A percentile compares a stretch with the other conserved stretches of the same genome.
These are phyloP conservation scores for Carex kokanica DNA, from an alignment of 176 grass and related monocot genomes.

Conservation along the genomic window DNA sequence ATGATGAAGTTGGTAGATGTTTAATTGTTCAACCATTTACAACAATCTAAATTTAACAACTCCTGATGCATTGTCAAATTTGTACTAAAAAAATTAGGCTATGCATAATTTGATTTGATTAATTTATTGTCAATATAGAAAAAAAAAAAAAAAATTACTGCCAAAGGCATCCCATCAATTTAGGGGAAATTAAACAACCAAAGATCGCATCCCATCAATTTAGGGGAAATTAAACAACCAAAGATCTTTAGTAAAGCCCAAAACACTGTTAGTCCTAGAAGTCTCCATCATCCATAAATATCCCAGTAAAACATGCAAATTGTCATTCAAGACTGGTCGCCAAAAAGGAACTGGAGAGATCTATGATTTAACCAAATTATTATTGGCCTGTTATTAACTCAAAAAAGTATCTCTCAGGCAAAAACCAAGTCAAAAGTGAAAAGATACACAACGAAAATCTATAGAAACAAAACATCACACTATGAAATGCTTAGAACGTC, in stretches of 20 bases:
- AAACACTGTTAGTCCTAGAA: too few relatives aligned
- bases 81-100: background rate
- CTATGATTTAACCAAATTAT: slow-evolving; percentile 22
- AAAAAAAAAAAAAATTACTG: background rate
- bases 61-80: background rate
- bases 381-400: slow-evolving; percentile 27
- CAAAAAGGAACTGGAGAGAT: background rate
- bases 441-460: slow-evolving; percentile 1
- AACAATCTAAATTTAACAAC: background rate
- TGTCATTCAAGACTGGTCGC: background rate
- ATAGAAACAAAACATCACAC: slow-evolving; percentile 18
- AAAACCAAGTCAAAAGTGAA: slow-evolving; percentile 18
- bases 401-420: slow-evolving; percentile 26
- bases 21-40: background rate
- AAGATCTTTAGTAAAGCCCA: background rate
- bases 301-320: background rate
- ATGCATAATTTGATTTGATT: background rate
- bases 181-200: background rate
- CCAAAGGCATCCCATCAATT: background rate
- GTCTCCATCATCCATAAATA: background rate
- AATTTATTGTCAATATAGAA: background rate
- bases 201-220: background rate
- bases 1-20: background rate
- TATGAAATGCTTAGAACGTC: background rate
- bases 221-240: background rate